These are phyloP conservation scores for Arthrobotrys sinensis DNA, from an alignment of 2,329 filamentous ascomycete genomes.

Conservation along the genomic window DNA sequence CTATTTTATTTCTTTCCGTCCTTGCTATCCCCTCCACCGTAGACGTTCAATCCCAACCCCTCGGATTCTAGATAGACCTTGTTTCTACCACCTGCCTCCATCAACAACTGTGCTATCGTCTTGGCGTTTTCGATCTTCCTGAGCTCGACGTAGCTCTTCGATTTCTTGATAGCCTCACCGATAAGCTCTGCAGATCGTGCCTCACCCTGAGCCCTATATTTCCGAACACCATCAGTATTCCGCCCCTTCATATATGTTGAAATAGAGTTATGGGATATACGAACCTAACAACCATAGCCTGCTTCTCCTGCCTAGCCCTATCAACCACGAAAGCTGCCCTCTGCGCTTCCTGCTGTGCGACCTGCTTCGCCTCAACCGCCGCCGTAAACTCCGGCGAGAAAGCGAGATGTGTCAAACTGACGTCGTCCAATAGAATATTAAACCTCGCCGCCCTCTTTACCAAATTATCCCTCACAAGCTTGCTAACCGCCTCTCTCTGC, in stretches of 20 bases:
- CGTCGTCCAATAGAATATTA: conserved; percentile 97
- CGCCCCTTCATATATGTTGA: not conserved
- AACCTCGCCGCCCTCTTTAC: conserved; percentile 91
- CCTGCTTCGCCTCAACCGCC: conserved; percentile 81
- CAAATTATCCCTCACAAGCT: conserved; percentile 91
- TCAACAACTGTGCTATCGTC: conserved; percentile 86
- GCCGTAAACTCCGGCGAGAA: conserved; percentile 83
- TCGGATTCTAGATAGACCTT: conserved; percentile 93
- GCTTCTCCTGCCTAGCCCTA: conserved; percentile 99
- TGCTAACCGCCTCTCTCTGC: conserved; percentile 96
- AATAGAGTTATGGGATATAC: conserved; percentile 10
- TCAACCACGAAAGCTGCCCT: conserved; percentile 97
- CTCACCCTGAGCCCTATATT: conserved; percentile 90
- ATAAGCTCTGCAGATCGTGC: conserved; percentile 97
- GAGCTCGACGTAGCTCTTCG: conserved; percentile 93
- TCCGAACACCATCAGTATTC: conserved; percentile 7
- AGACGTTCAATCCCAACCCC: conserved; percentile 90
- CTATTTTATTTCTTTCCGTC: conserved; percentile 59
- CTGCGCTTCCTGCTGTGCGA: conserved; percentile 85
- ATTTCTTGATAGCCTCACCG: conserved; percentile 99
- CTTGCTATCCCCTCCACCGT: conserved; percentile 67
- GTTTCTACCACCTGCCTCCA: conserved; percentile 89
- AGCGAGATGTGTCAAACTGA: conserved; percentile 88
- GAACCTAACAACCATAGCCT: conserved; percentile 86
- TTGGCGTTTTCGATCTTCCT: conserved; percentile 98